Evolutionary conservation across 805 yeast genomes (phyloP).

Genomic region (Kluyveromyces nonfermentans): DNA sequence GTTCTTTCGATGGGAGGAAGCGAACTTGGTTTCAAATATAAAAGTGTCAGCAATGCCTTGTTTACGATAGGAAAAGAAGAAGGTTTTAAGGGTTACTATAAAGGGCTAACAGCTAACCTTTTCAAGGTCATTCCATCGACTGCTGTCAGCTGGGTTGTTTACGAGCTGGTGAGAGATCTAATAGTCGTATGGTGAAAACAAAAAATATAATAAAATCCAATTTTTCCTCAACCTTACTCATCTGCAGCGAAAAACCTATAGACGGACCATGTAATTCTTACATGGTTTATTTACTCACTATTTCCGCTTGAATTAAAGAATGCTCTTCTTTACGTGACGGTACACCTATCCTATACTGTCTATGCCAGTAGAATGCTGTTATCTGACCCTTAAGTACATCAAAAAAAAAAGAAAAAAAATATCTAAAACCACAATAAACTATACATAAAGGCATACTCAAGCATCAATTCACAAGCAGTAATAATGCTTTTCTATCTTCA

Average conservation of each 20-base stretch:
- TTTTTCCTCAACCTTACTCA: no score
- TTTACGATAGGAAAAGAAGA: slow-evolving; percentile 58
- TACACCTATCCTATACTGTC: no score
- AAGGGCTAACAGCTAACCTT: slow-evolving; percentile 69
- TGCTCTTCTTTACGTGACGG: not conserved
- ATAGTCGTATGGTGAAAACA: slow-evolving; percentile 13
- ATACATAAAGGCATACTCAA: no score
- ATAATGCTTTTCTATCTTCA: no score
- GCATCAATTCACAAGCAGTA: no score
- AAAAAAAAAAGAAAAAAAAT: no score
- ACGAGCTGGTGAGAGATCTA: slow-evolving; percentile 57
- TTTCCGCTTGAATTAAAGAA: no score
- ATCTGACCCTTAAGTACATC: no score
- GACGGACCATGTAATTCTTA: not conserved
- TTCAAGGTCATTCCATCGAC: slow-evolving; percentile 89
- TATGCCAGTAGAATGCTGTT: no score
- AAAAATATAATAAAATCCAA: no score
- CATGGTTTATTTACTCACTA: no score
- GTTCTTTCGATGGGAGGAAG: slow-evolving; percentile 68
- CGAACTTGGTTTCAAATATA: slow-evolving; percentile 74
- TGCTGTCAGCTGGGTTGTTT: slow-evolving; percentile 91
- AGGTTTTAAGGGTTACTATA: slow-evolving; percentile 64
- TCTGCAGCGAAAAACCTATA: not conserved
- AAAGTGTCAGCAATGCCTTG: slow-evolving; percentile 68
- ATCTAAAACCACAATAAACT: no score